phyloP scores from a whole-genome alignment of 352 stramenopile genomes.

The Globisporangium ultimum region DNA sequence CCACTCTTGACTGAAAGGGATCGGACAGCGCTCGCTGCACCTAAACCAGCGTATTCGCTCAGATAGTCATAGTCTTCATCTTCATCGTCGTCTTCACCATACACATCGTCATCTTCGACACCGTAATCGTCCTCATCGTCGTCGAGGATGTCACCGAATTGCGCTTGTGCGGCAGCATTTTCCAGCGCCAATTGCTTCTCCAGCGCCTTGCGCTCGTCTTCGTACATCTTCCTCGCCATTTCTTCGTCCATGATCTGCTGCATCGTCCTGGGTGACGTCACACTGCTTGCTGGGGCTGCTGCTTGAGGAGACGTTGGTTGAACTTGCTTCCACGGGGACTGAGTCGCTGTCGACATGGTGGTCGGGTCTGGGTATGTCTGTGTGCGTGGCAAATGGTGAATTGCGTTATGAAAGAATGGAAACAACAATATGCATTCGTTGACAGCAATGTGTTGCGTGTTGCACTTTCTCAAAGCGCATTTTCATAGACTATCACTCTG shows the following conservation, averaged over 20 bases:
- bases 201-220: conserved; percentile 20
- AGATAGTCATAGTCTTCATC: conserved; percentile 21
- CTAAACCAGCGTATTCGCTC: conserved; percentile 5
- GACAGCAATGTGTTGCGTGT: no score
- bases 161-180: conserved; percentile 5
- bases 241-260: conserved; percentile 67
- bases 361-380: background rate
- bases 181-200: conserved; percentile 10
- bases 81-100: conserved; percentile 20
- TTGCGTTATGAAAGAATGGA: conserved; percentile 1
- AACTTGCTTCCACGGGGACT: conserved; percentile 10
- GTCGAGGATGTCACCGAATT: conserved; percentile 1
- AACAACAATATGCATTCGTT: no score
- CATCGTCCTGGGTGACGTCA: background rate
- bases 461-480: no score
- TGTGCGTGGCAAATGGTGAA: conserved; percentile 3
- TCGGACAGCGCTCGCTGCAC: conserved; percentile 3
- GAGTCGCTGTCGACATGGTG: background rate
- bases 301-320: background rate
- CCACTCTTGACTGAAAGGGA: conserved; percentile 7
- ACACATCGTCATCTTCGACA: conserved; percentile 8
- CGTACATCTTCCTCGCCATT: conserved; percentile 37
- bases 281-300: background rate
- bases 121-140: conserved; percentile 9
- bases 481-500: no score